These are phyloP conservation scores for Acidiella bohemica DNA, from an alignment of 495 filamentous ascomycete species.

Conservation along the genomic window DNA sequence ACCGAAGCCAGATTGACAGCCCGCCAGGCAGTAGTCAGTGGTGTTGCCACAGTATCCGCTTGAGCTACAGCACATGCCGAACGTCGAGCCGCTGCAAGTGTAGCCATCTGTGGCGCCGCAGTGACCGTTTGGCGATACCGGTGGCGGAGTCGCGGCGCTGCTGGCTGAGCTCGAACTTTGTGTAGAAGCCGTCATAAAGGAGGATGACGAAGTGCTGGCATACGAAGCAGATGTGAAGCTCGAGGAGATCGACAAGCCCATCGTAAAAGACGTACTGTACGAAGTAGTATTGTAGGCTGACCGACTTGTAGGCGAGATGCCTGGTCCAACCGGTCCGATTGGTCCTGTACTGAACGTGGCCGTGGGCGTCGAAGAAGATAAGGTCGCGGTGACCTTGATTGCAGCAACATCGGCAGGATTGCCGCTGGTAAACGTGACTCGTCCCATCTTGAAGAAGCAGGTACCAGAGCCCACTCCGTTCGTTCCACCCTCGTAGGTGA, in stretches of 20 bases:
- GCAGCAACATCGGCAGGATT: not conserved
- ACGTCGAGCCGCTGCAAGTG: constrained; percentile 5
- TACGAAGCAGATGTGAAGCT: not conserved
- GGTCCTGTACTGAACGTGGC: constrained; percentile 7
- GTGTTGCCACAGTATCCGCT: constrained; percentile 6
- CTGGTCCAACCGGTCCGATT: not conserved
- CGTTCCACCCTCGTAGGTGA: constrained; percentile 5
- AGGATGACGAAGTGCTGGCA: not conserved
- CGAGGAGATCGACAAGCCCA: not conserved
- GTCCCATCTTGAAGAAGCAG: constrained; percentile 8
- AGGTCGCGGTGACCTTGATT: constrained; percentile 3
- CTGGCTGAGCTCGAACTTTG: not conserved
- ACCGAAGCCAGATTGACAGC: constrained; percentile 9
- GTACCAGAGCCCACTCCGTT: constrained; percentile 13
- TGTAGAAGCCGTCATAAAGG: not conserved
- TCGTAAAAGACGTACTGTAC: constrained; percentile 1
- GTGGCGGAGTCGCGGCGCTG: not conserved
- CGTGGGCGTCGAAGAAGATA: not conserved
- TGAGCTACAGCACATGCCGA: constrained; percentile 5
- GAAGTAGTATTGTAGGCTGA: not conserved
- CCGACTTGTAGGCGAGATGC: not conserved
- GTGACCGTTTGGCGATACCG: constrained; percentile 4
- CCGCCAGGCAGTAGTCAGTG: constrained; percentile 3
- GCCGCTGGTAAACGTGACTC: not conserved
- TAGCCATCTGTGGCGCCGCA: constrained; percentile 10